Percentiles rank a stretch among this genome's conserved stretches.
These are phyloP conservation scores for Lactifluus echinatus DNA, from an alignment of 768 basidiomycete species.

Conservation along the genomic window DNA sequence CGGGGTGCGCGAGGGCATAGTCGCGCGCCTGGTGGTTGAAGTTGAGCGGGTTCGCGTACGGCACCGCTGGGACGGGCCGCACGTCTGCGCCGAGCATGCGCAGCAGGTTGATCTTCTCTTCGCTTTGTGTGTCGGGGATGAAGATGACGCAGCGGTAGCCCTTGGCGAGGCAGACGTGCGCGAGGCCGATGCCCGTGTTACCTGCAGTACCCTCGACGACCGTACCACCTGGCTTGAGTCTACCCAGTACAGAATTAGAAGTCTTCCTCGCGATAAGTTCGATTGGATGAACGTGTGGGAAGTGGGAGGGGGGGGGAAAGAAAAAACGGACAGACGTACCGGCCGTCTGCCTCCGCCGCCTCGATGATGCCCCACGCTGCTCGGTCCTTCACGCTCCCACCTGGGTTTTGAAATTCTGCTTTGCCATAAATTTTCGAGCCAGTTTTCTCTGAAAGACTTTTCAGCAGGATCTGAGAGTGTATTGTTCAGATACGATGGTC, in stretches of 20 bases:
- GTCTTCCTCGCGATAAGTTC: too few relatives aligned
- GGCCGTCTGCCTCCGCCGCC: conserved; percentile 79
- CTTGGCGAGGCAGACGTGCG: conserved; percentile 84
- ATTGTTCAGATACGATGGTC: conserved; percentile 10
- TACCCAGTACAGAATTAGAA: too few relatives aligned
- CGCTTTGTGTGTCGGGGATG: conserved; percentile 97
- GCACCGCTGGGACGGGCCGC: conserved; percentile 90
- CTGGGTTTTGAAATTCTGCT: conserved; percentile 97
- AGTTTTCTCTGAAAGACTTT: conserved; percentile 70
- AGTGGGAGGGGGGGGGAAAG: neutral
- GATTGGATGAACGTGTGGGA: too few relatives aligned
- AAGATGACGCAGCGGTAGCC: conserved; percentile 99
- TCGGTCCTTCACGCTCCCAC: conserved; percentile 95
- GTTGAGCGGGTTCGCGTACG: conserved; percentile 90
- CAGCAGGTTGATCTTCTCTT: conserved; percentile 97
- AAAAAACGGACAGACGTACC: conserved; percentile 52
- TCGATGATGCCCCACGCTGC: conserved; percentile 84
- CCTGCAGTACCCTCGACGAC: conserved; percentile 98
- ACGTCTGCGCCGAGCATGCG: conserved; percentile 98
- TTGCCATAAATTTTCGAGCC: conserved; percentile 88
- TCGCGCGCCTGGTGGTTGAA: conserved; percentile 98
- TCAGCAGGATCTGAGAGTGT: conserved; percentile 63
- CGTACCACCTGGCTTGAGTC: conserved; percentile 87
- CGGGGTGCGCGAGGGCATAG: conserved; percentile 61
- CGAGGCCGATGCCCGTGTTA: conserved; percentile 95